Conservation (phyloP, 2,329 filamentous ascomycete species). For the Talaromyces amestolkiae region DNA sequence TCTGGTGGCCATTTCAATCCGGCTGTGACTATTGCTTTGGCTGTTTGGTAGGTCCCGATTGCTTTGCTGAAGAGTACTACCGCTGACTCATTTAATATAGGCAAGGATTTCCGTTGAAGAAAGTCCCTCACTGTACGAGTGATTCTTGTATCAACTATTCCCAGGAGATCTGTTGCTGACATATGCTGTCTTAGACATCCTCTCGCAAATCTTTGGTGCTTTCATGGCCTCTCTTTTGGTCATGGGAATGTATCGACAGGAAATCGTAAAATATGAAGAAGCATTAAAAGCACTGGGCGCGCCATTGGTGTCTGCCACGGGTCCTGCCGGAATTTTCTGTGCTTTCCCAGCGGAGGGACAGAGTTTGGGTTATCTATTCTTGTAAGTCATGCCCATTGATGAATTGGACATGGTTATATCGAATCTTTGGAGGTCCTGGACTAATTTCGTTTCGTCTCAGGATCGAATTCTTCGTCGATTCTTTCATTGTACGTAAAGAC, state of each 20-base stretch:
- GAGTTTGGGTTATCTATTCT: constrained; percentile 57
- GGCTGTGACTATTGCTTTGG: constrained; percentile 48
- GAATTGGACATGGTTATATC: neutral
- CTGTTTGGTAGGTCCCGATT: constrained; percentile 29
- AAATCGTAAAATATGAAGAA: constrained; percentile 46
- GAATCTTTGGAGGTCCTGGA: neutral
- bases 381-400: constrained; percentile 26
- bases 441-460: constrained; percentile 7
- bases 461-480: constrained; percentile 59
- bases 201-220: constrained; percentile 56
- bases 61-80: neutral
- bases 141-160: neutral
- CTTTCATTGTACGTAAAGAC: constrained; percentile 47
- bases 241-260: constrained; percentile 57
- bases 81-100: constrained; percentile 37
- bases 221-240: constrained; percentile 57
- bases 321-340: constrained; percentile 56
- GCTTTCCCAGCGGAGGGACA: constrained; percentile 53
- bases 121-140: constrained; percentile 34
- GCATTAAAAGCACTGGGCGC: constrained; percentile 39
- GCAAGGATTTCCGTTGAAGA: constrained; percentile 60
- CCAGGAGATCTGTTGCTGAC: neutral
- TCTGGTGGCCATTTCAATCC: constrained; percentile 59
- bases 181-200: constrained; percentile 45
- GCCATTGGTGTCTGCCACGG: constrained; percentile 45